A percentile compares a stretch with the other conserved stretches of the same genome.
Conservation (phyloP, 176 grass and related monocot species). For the Paspalum vaginatum region DNA sequence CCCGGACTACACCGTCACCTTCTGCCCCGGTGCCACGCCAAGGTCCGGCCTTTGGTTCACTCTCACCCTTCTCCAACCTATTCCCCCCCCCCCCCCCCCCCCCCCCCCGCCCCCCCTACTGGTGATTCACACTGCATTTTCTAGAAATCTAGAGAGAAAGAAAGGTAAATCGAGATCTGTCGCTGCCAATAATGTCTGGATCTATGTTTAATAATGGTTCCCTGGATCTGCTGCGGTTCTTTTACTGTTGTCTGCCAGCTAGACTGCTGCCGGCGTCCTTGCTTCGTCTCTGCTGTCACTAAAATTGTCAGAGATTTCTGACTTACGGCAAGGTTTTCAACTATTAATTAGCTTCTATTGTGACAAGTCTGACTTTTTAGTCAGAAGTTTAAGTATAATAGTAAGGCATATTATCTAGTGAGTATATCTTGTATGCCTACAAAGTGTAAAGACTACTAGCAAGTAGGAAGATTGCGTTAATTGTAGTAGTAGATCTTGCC, state of each 20-base stretch:
- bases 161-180: background rate
- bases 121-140: background rate
- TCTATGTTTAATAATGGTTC: background rate
- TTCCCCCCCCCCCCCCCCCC: too few species aligned
- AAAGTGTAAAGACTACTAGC: background rate
- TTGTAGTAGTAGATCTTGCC: slow-evolving; percentile 3
- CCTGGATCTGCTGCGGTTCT: background rate
- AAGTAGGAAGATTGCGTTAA: background rate
- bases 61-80: background rate
- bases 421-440: background rate
- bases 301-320: slow-evolving; percentile 23
- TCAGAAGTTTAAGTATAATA: background rate
- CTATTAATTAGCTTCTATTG: background rate
- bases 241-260: background rate
- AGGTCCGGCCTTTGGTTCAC: slow-evolving; percentile 42
- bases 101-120: too few species aligned
- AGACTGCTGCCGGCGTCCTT: too few species aligned
- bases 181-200: background rate
- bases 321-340: background rate
- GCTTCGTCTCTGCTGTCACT: background rate
- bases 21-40: slow-evolving; percentile 69
- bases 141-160: background rate
- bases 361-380: background rate
- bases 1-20: slow-evolving; percentile 74
- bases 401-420: background rate